Evolutionary conservation across 2,329 filamentous ascomycete genomes (phyloP).

Genomic region (Paecilomyces variotii): DNA sequence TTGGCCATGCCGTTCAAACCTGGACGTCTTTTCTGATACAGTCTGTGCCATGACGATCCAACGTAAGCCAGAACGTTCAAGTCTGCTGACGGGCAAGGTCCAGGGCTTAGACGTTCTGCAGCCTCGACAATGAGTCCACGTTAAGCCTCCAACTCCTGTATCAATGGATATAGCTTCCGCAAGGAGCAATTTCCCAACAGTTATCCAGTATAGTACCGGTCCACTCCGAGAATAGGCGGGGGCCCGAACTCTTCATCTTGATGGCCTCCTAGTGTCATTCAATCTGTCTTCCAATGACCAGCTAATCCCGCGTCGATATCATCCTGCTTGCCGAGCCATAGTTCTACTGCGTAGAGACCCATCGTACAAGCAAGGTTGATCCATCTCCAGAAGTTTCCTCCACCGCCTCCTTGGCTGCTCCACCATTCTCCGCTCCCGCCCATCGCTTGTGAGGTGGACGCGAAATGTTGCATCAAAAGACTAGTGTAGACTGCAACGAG

Average conservation of each 20-base stretch:
- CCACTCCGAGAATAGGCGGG: neutral
- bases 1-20: neutral
- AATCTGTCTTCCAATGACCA: slow-evolving; percentile 91
- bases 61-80: neutral
- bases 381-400: slow-evolving; percentile 88
- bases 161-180: neutral
- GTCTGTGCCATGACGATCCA: neutral
- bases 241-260: neutral
- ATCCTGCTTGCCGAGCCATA: slow-evolving; percentile 66
- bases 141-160: neutral
- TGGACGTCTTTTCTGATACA: neutral
- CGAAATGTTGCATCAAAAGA: slow-evolving; percentile 89
- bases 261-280: slow-evolving; percentile 24
- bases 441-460: slow-evolving; percentile 54
- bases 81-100: neutral
- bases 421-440: slow-evolving; percentile 65
- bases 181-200: neutral
- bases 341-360: slow-evolving; percentile 79
- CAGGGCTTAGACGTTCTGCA: neutral
- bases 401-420: slow-evolving; percentile 75
- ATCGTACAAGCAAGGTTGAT: slow-evolving; percentile 85
- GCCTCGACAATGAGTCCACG: neutral
- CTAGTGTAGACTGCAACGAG: slow-evolving; percentile 95
- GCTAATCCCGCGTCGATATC: slow-evolving; percentile 66
- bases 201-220: neutral